phyloP scores from a whole-genome alignment of 1,284 basidiomycete species.

The Sparassis latifolia region DNA sequence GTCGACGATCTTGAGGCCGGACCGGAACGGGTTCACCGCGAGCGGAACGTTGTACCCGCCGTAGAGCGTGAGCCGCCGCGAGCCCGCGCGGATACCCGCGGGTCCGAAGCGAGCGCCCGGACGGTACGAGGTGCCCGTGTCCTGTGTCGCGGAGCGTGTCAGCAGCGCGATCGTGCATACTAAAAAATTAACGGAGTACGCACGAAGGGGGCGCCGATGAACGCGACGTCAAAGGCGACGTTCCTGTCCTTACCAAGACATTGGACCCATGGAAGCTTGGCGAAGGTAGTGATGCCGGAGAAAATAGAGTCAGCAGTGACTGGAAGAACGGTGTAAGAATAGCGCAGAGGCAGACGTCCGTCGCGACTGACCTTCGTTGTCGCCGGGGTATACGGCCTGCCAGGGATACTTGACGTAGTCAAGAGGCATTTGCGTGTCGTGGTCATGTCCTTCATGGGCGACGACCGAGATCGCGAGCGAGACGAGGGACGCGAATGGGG shows the following conservation, averaged over 20 bases:
- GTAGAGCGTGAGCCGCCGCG: slow-evolving; percentile 64
- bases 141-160: slow-evolving; percentile 29
- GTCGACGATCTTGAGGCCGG: slow-evolving; percentile 61
- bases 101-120: slow-evolving; percentile 79
- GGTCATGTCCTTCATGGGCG: slow-evolving; percentile 37
- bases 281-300: slow-evolving; percentile 71
- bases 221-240: slow-evolving; percentile 64
- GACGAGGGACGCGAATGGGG: slow-evolving; percentile 8
- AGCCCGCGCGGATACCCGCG: slow-evolving; percentile 68
- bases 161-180: background rate
- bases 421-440: slow-evolving; percentile 49
- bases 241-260: slow-evolving; percentile 56
- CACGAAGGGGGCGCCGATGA: slow-evolving; percentile 76
- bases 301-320: slow-evolving; percentile 68
- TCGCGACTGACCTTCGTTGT: slow-evolving; percentile 42
- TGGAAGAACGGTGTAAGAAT: slow-evolving; percentile 14
- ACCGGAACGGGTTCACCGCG: slow-evolving; percentile 58
- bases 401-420: slow-evolving; percentile 60
- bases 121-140: slow-evolving; percentile 70
- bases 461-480: slow-evolving; percentile 12
- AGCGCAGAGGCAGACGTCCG: too few species aligned
- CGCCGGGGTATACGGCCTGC: slow-evolving; percentile 45
- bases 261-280: slow-evolving; percentile 68
- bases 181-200: slow-evolving; percentile 20
- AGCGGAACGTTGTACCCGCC: slow-evolving; percentile 74